Conservation (phyloP, 352 stramenopile genomes). For the Plasmopara halstedii region DNA sequence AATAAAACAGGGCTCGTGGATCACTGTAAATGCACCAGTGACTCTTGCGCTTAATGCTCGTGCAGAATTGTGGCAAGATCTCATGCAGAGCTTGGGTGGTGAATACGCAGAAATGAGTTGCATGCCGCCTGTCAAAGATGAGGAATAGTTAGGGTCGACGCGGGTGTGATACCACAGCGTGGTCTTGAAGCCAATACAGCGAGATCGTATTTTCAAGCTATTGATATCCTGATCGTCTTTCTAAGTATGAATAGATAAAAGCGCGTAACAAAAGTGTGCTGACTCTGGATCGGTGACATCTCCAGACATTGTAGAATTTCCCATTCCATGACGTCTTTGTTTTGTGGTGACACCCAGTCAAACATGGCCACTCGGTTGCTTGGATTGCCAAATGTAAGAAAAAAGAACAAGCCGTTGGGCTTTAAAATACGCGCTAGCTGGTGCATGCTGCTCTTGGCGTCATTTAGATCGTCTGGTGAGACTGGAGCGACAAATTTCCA, state of each 20-base stretch:
- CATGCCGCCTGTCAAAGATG: constrained; percentile 49
- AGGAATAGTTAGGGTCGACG: constrained; percentile 15
- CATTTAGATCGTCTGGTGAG: constrained; percentile 31
- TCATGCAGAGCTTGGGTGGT: constrained; percentile 58
- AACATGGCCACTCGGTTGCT: constrained; percentile 47
- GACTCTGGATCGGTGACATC: constrained; percentile 27
- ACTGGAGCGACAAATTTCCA: constrained; percentile 36
- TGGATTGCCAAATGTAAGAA: constrained; percentile 43
- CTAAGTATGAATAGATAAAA: constrained; percentile 48
- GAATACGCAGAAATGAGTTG: constrained; percentile 69
- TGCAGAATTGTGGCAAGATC: constrained; percentile 54
- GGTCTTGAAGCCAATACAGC: constrained; percentile 12
- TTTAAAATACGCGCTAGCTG: constrained; percentile 37
- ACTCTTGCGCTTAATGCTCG: constrained; percentile 57
- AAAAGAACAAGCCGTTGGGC: constrained; percentile 28
- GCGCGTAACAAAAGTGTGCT: constrained; percentile 28
- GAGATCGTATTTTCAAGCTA: constrained; percentile 6
- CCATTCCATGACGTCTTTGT: constrained; percentile 24
- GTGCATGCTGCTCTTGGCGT: constrained; percentile 29
- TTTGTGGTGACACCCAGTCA: constrained; percentile 24
- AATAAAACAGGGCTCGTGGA: constrained; percentile 60
- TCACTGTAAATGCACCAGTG: constrained; percentile 65
- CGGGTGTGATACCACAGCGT: not conserved
- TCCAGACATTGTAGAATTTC: constrained; percentile 47
- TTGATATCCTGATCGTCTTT: constrained; percentile 25